phyloP scores from a whole-genome alignment of 2,329 filamentous ascomycete genomes.

The Penicillium freii region DNA sequence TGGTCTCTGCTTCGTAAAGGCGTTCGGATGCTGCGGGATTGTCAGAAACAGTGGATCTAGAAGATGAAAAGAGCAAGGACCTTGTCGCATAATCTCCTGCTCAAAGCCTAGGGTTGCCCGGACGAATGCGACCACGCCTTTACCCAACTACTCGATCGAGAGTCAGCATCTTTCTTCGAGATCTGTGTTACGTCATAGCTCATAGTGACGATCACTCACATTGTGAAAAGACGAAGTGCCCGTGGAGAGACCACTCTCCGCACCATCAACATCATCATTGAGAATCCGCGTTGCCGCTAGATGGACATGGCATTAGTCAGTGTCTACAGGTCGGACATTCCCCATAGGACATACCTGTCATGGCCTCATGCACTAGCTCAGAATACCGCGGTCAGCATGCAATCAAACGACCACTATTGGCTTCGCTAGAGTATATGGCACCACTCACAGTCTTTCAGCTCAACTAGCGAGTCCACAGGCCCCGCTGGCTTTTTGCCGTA shows the following conservation, averaged over 20 bases:
- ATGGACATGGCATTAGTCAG: slow-evolving; percentile 1
- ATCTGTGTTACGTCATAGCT: slow-evolving; percentile 6
- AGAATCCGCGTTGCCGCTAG: slow-evolving; percentile 70
- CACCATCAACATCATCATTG: slow-evolving; percentile 84
- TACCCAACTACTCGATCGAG: slow-evolving; percentile 60
- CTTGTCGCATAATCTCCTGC: slow-evolving; percentile 82
- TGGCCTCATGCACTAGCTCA: slow-evolving; percentile 40
- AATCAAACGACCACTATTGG: neutral
- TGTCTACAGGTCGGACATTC: neutral
- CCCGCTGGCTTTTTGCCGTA: slow-evolving; percentile 47
- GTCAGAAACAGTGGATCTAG: slow-evolving; percentile 16
- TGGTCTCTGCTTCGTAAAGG: slow-evolving; percentile 71
- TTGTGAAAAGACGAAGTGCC: slow-evolving; percentile 84
- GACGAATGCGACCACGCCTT: slow-evolving; percentile 80
- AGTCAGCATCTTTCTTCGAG: slow-evolving; percentile 3
- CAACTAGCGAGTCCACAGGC: slow-evolving; percentile 57
- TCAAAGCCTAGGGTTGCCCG: slow-evolving; percentile 86
- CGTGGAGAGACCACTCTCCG: slow-evolving; percentile 68
- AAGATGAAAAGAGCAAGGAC: slow-evolving; percentile 34
- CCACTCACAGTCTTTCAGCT: slow-evolving; percentile 50
- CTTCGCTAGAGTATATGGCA: slow-evolving; percentile 20
- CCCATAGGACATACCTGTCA: slow-evolving; percentile 39
- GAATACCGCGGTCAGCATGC: slow-evolving; percentile 20
- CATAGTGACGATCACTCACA: slow-evolving; percentile 40
- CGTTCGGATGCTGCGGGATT: slow-evolving; percentile 59